These are phyloP conservation scores for Lactifluus subvellereus DNA, from an alignment of 768 basidiomycete species.

Conservation along the genomic window DNA sequence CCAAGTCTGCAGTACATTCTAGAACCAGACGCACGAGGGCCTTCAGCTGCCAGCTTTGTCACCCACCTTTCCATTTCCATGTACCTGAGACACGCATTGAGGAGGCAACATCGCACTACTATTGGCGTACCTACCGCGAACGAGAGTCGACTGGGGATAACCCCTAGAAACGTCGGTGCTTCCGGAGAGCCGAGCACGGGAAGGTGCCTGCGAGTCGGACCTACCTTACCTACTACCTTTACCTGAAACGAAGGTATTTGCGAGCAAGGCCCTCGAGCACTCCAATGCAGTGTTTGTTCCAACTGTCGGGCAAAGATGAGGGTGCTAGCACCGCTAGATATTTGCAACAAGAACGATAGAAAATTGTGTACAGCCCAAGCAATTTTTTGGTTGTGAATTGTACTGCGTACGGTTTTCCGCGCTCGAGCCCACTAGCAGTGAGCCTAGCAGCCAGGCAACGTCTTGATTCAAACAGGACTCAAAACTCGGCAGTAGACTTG, in stretches of 20 bases:
- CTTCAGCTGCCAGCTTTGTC: neutral
- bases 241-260: neutral
- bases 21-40: neutral
- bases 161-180: neutral
- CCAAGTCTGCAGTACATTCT: neutral
- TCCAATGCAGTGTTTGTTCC: neutral
- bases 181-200: neutral
- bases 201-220: neutral
- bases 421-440: neutral
- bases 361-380: neutral
- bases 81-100: neutral
- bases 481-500: too few relatives aligned
- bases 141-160: neutral
- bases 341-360: neutral
- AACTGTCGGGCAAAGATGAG: neutral
- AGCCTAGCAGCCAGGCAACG: neutral
- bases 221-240: neutral
- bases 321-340: neutral
- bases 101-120: neutral
- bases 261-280: neutral
- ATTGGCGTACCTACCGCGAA: neutral
- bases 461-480: too few relatives aligned
- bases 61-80: neutral
- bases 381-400: neutral
- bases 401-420: neutral